Base-by-base conservation (phyloP, 2,329 filamentous ascomycete species). In the Fusarium sp. region DNA sequence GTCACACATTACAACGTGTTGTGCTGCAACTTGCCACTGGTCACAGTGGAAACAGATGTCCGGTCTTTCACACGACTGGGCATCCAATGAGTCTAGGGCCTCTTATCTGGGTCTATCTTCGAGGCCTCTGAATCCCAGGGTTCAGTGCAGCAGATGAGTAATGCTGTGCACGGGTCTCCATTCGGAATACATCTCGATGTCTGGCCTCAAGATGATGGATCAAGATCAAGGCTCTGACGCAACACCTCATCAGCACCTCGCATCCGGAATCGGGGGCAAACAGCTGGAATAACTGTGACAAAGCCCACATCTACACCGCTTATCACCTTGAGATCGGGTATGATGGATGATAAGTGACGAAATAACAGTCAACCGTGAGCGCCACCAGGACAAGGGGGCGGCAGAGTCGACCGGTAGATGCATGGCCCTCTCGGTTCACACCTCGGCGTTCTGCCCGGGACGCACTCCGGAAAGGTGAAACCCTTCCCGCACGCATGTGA, bases 41-140 rank as follows among this genome's bases (percentile, higher is more conserved):
- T 76, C 69, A 76, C 32, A 8, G 37, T 70, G 32, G 63, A 52
- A 38, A 35, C 50, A 60, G 43, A 50, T 54, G n/a, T 38, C 76
- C 71, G 71, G 65, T 66, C 52, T 59, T 65, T 50, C 33, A 38
- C 62, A 54, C 60, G 40, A 30, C 25, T 32, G 10, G 32, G 40
- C 35, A 20, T 47, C 76, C 76, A 78, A 78, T 78, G 59, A 59
- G 25, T 56, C 57, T 38, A 27, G 40, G 25, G 54, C 35, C 38
- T 43, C 72, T 78, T 78, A 78, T 78, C 76, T 77, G 30, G 65
- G 47, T 35, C 50, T 38, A 38, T 25, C 33, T 33, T 15, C 43
- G 20, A 10, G 35, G 25, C 35, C 9, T 38, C 63, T 43, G 45
- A 47, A 54, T 47, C 32, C 50, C 14, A 50, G 22, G 40, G 11